Evolutionary conservation across 495 filamentous ascomycete species (phyloP), one percentile per base, ranked within the genome.

Genomic region (Xylaria telfairii): DNA sequence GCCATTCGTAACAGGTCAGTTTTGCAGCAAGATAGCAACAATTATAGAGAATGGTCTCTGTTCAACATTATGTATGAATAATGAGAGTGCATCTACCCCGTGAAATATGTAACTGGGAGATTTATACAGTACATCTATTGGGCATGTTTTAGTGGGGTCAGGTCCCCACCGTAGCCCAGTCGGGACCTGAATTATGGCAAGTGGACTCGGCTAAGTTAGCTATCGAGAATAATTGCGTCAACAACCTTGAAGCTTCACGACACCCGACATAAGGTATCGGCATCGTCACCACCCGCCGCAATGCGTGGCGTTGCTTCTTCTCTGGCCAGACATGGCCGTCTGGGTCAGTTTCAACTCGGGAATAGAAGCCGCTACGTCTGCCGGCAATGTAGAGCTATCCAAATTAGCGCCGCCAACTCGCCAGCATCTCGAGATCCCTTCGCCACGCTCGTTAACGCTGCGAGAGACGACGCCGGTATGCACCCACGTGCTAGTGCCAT

Each of bases 391-490:
- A 75, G 86, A 71, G 77, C 81, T 51, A 85, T 88, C 64, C 87
- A 88, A 60, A 84, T 88, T 78, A 86, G 83, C 75, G 81, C 86
- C 64, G 78, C 82, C 51, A 81, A 84, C 57, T 81, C 85, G n/a
- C 81, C 85, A 71, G 76, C 76, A 17, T 77, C 79, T 6, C 68
- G 68, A 32, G 85, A 85, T 76, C 80, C 81, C 17, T 85, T 87
- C 57, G 84, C 80, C 65, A 76, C 78, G 6, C 78, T 80, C n/a
- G 60, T 76, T 7, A 74, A 73, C 46, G 68, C 71, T 19, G 69
- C 74, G 4, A 73, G 77, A 54, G 82, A 84, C 70, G 70, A 80
- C 13, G 77, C 84, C 51, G 83, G 82, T 83, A 77, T 42, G 77
- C 49, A 75, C 73, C 76, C 70, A 47, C 24, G 54, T 57, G 39